Evolutionary conservation across 257 asterid species (phyloP), one percentile per base, ranked within the genome.

Genomic region (Scutellaria baicalensis): DNA sequence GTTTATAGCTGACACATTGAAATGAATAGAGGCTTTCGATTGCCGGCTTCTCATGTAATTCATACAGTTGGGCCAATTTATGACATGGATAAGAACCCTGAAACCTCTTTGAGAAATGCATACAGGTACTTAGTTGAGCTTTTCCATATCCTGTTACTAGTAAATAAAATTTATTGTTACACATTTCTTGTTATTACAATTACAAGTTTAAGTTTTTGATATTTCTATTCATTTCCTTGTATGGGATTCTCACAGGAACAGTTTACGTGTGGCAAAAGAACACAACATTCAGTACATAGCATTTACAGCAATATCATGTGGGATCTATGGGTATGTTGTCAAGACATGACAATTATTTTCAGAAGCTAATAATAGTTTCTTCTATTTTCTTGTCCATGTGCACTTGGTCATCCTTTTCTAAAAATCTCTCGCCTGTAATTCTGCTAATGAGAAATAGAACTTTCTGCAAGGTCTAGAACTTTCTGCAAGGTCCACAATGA

Each of bases 11-110:
- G 14, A 81, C 64, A 16, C 64, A 66, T 79, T 58, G 56, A 21
- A 38, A 44, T 77, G 64, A 76, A 72, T 83, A 94, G 99, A 75
- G 99, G 96, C 50, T 94, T 91, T 60, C 84, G 80, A 18, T 80
- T 94, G 86, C 97, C 97, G 55, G 95, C 93, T 49, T 91, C 99
- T 70, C 96, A 91, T 80, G 92, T 94, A 48, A 91, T 91, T 78
- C 93, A 94, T 79, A 86, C 99, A 17, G 99, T 91, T 78, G 99
- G 99, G 56, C 99, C 99, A 8, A 75, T 94, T 55, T 91, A 94
- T 70, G 83, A 84, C 61, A 18, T 33, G 40, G 84, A 84, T 69
- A 64, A 60, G 55, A 81, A 89, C 81, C 90, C 97, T 59, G 79
- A 78, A 83, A 87, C 84, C 59, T 77, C 87, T 56, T 71, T 91